Conservation (phyloP, 441 rosid genomes). For the Manihot esculenta region DNA sequence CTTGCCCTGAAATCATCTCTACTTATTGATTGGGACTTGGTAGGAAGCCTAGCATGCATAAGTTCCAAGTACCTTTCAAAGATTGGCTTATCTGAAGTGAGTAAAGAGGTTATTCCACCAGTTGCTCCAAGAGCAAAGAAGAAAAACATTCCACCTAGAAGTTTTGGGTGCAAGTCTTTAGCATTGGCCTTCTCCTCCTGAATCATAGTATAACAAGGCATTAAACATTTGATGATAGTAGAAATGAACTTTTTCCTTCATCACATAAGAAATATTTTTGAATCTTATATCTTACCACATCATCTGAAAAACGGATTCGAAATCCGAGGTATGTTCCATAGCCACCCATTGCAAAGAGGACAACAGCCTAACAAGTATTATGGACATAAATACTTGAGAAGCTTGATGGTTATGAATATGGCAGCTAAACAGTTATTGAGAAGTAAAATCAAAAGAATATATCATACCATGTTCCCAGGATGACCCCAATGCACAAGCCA, state of each 20-base stretch:
- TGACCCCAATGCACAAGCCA: constrained; percentile 99
- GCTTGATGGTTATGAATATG: constrained; percentile 5
- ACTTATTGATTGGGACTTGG: neutral
- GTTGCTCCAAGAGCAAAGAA: constrained; percentile 92
- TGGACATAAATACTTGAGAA: neutral
- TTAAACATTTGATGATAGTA: neutral
- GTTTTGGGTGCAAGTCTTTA: constrained; percentile 89
- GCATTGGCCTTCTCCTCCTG: constrained; percentile 92
- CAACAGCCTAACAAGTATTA: constrained; percentile 59
- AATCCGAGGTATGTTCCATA: constrained; percentile 92
- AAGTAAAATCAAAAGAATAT: constrained; percentile 1
- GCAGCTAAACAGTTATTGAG: neutral
- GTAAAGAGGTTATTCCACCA: constrained; percentile 81
- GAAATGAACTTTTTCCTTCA: neutral
- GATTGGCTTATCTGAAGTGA: constrained; percentile 81
- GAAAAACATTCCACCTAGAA: constrained; percentile 87
- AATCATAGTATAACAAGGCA: neutral
- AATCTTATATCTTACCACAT: constrained; percentile 54
- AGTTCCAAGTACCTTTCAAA: constrained; percentile 52
- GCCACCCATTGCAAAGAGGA: constrained; percentile 97
- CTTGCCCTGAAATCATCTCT: neutral
- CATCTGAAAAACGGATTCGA: constrained; percentile 66
- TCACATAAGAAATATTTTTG: neutral
- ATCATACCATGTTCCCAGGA: constrained; percentile 82
- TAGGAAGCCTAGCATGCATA: neutral